phyloP scores from a whole-genome alignment of 2,329 filamentous ascomycete genomes.

The Aplosporella prunicola region DNA sequence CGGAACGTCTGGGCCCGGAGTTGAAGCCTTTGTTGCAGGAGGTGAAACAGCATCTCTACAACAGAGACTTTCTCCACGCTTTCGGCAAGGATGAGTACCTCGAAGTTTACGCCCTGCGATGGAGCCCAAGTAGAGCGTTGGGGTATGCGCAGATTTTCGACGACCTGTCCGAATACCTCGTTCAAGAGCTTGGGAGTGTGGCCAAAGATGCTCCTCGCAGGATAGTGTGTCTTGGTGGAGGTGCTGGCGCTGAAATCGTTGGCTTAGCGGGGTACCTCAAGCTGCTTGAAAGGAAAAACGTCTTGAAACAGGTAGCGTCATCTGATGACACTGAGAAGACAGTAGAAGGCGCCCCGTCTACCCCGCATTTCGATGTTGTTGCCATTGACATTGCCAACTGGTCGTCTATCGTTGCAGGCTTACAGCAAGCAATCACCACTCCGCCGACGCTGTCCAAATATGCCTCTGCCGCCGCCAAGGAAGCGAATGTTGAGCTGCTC shows the following conservation, averaged over 20 bases:
- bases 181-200: slow-evolving; percentile 4
- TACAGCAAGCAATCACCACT: slow-evolving; percentile 49
- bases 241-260: slow-evolving; percentile 57
- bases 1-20: slow-evolving; percentile 33
- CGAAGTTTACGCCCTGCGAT: slow-evolving; percentile 76
- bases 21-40: slow-evolving; percentile 57
- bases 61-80: slow-evolving; percentile 71
- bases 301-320: too few species aligned
- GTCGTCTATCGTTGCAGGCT: slow-evolving; percentile 50
- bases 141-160: slow-evolving; percentile 61
- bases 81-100: slow-evolving; percentile 66
- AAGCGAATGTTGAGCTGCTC: slow-evolving; percentile 31
- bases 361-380: slow-evolving; percentile 37
- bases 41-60: slow-evolving; percentile 77
- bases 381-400: slow-evolving; percentile 81
- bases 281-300: neutral
- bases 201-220: slow-evolving; percentile 16
- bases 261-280: slow-evolving; percentile 47
- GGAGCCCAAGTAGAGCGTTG: slow-evolving; percentile 79
- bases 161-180: slow-evolving; percentile 22
- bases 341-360: neutral
- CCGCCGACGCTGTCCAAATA: slow-evolving; percentile 39
- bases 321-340: neutral
- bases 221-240: slow-evolving; percentile 53
- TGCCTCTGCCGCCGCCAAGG: slow-evolving; percentile 36